phyloP scores from a whole-genome alignment of 2,329 filamentous ascomycete species.

The Beauveria sp. region DNA sequence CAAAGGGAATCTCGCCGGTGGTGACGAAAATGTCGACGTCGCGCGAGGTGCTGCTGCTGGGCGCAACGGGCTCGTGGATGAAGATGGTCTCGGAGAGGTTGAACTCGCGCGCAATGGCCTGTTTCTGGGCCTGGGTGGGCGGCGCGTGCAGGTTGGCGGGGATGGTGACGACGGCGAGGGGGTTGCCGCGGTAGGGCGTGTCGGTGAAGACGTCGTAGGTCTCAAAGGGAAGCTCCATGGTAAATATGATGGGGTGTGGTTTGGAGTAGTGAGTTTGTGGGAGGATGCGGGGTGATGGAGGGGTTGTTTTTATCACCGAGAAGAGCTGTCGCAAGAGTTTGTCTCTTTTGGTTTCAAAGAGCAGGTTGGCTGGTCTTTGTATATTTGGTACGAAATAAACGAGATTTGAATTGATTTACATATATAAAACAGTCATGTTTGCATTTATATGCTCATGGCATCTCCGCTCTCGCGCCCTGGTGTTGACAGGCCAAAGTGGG shows the following conservation, averaged over 20 bases:
- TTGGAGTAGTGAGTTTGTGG: not conserved
- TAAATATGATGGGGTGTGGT: not conserved
- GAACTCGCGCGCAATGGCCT: constrained; percentile 53
- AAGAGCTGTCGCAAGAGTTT: not conserved
- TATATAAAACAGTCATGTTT: not conserved
- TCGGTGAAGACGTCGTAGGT: constrained; percentile 53
- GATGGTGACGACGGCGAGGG: constrained; percentile 51
- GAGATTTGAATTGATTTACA: not conserved
- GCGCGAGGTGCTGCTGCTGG: constrained; percentile 20
- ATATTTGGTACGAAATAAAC: not conserved
- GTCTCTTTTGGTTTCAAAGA: not conserved
- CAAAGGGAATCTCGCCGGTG: constrained; percentile 49
- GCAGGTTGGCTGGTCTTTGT: not conserved
- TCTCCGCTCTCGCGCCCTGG: constrained; percentile 7
- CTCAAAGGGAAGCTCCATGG: constrained; percentile 38
- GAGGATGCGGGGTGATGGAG: not conserved
- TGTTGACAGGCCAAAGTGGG: constrained; percentile 1
- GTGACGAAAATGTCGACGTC: constrained; percentile 54
- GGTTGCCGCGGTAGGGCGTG: constrained; percentile 47
- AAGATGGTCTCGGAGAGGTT: constrained; percentile 59
- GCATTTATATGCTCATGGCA: not conserved
- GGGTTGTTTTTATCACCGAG: not conserved
- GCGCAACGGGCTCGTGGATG: constrained; percentile 33
- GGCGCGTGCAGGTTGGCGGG: constrained; percentile 28
- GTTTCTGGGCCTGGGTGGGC: constrained; percentile 46